Conservation (phyloP, 352 stramenopile genomes). For the Globisporangium solare region DNA sequence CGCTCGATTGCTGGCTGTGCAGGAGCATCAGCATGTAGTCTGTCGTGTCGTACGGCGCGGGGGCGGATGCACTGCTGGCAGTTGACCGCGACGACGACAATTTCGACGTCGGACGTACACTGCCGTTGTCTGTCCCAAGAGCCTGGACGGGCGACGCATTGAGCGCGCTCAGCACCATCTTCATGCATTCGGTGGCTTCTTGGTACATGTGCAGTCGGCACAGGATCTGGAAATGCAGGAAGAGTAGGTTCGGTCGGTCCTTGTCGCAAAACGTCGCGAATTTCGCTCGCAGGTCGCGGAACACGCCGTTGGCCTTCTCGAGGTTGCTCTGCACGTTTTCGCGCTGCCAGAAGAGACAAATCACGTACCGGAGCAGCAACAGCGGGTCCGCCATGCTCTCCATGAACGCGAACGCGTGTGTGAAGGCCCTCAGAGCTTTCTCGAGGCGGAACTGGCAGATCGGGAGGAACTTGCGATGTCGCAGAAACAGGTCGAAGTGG, state of each 20-base stretch:
- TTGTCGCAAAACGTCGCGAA: slow-evolving; percentile 64
- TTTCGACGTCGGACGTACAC: background rate
- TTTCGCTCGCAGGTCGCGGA: slow-evolving; percentile 45
- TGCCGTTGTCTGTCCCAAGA: background rate
- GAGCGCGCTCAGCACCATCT: slow-evolving; percentile 29
- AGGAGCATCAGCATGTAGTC: slow-evolving; percentile 69
- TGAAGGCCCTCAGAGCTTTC: slow-evolving; percentile 50
- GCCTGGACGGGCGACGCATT: background rate
- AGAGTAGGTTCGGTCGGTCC: slow-evolving; percentile 45
- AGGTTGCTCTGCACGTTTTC: slow-evolving; percentile 33
- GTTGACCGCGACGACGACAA: background rate
- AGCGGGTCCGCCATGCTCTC: slow-evolving; percentile 57
- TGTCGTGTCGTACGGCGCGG: slow-evolving; percentile 24
- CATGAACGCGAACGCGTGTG: slow-evolving; percentile 55
- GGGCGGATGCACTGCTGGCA: background rate
- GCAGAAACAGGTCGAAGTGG: slow-evolving; percentile 58
- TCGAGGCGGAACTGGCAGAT: slow-evolving; percentile 43
- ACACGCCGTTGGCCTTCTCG: slow-evolving; percentile 51
- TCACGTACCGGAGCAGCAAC: slow-evolving; percentile 53
- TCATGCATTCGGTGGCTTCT: slow-evolving; percentile 50
- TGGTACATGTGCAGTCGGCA: slow-evolving; percentile 41
- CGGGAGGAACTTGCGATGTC: slow-evolving; percentile 59
- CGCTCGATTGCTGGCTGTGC: slow-evolving; percentile 55
- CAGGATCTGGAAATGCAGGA: slow-evolving; percentile 64
- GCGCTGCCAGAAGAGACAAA: slow-evolving; percentile 52